Conservation (phyloP, 768 basidiomycete species). For the Daedalea quercina region DNA sequence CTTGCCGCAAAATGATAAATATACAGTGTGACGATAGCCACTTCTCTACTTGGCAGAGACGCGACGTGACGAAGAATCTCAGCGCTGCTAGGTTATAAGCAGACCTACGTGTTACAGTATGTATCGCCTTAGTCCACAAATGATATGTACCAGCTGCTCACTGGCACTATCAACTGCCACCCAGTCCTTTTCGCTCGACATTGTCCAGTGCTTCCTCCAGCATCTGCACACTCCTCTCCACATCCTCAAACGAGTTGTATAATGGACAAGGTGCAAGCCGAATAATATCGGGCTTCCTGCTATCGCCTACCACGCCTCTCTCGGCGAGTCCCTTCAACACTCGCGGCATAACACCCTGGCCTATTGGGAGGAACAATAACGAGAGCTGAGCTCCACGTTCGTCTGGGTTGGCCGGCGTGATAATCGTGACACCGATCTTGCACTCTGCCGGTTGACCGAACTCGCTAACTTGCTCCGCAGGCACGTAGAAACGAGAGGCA, state of each 20-base stretch:
- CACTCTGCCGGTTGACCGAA: not conserved
- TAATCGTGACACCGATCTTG: constrained; percentile 74
- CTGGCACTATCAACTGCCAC: not conserved
- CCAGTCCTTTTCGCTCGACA: constrained; percentile 14
- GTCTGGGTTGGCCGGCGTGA: constrained; percentile 68
- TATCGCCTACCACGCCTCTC: constrained; percentile 85
- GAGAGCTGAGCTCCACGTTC: constrained; percentile 86
- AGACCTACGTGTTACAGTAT: no score
- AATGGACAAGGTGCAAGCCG: constrained; percentile 80
- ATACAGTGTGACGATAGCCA: no score
- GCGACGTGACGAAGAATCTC: no score
- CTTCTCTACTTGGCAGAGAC: no score
- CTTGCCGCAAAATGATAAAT: no score
- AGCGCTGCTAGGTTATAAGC: no score
- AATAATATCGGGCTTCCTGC: constrained; percentile 88
- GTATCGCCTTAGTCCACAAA: no score
- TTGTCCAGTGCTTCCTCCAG: constrained; percentile 53
- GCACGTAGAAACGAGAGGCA: constrained; percentile 57
- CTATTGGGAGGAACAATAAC: constrained; percentile 65
- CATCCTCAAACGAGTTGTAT: constrained; percentile 81
- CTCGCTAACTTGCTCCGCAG: constrained; percentile 19
- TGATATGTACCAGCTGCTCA: no score
- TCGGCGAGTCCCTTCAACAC: constrained; percentile 55
- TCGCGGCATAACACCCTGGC: constrained; percentile 58
- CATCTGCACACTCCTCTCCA: constrained; percentile 56